Evolutionary conservation across 2,329 filamentous ascomycete genomes (phyloP).

Genomic region (Chaetothyriales sp.): DNA sequence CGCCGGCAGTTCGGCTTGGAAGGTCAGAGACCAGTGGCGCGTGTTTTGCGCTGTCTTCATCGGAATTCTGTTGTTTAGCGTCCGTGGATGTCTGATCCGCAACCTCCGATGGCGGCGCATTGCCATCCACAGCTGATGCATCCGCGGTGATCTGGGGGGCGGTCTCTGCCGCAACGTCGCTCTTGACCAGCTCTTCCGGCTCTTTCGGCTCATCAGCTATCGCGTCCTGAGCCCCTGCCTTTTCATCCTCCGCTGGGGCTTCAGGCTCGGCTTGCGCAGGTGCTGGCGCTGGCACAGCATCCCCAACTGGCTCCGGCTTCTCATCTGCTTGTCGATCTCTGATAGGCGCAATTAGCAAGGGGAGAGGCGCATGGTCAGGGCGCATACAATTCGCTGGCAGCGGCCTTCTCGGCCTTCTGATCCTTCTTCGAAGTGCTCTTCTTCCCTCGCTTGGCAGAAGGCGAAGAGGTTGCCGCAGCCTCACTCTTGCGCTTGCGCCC

Average conservation of each 20-base stretch:
- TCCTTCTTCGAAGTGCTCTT: slow-evolving; percentile 12
- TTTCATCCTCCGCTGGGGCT: background rate
- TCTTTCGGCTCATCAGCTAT: background rate
- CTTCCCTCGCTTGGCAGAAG: slow-evolving; percentile 26
- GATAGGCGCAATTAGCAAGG: background rate
- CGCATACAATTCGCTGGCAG: slow-evolving; percentile 14
- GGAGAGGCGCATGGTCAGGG: background rate
- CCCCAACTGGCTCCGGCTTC: slow-evolving; percentile 3
- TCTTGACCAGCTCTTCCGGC: background rate
- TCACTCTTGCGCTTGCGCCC: slow-evolving; percentile 28
- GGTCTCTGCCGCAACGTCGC: background rate
- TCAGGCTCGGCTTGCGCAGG: background rate
- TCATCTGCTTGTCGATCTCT: slow-evolving; percentile 1
- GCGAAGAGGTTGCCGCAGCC: slow-evolving; percentile 6
- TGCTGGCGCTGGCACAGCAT: background rate
- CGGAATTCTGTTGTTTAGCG: background rate
- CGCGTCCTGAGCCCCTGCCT: slow-evolving; percentile 1
- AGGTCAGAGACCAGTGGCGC: background rate
- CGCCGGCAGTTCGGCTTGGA: background rate
- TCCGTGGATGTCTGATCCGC: background rate
- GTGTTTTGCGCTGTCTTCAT: background rate
- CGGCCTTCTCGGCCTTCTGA: slow-evolving; percentile 20
- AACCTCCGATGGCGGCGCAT: background rate
- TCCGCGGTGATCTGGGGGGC: too few relatives aligned
- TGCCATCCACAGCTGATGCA: background rate